A percentile compares a stretch with the other conserved stretches of the same genome.
phyloP scores from a whole-genome alignment of 192 early-diverging fungal genomes.

The Pilaira anomala region DNA sequence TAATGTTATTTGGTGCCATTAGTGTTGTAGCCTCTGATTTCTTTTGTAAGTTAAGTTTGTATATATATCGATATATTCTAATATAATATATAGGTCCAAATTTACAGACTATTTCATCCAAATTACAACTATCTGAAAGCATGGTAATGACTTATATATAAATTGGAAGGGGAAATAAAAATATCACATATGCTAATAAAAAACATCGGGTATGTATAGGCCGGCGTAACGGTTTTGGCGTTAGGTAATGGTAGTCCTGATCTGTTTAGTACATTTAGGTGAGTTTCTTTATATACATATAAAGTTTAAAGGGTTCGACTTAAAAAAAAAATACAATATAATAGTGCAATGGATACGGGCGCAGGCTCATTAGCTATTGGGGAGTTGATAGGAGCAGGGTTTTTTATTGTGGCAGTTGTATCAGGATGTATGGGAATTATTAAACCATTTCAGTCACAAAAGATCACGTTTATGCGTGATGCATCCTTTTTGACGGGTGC shows the following conservation, averaged over 20 bases:
- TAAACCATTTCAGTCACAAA: conserved; percentile 66
- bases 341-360: conserved; percentile 64
- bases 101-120: conserved; percentile 68
- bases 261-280: conserved; percentile 74
- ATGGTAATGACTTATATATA: conserved; percentile 42
- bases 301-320: too few species aligned
- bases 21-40: conserved; percentile 78
- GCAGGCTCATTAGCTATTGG: conserved; percentile 84
- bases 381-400: conserved; percentile 80
- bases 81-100: conserved; percentile 60
- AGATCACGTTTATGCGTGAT: conserved; percentile 72
- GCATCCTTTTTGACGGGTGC: conserved; percentile 68
- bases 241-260: conserved; percentile 92
- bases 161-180: too few species aligned
- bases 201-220: conserved; percentile 31
- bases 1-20: conserved; percentile 60
- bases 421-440: conserved; percentile 80
- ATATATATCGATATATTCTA: too few species aligned
- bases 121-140: conserved; percentile 77
- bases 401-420: conserved; percentile 86
- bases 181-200: not conserved
- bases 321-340: conserved; percentile 8
- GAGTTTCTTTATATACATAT: not conserved
- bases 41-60: conserved; percentile 51
- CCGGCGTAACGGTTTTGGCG: conserved; percentile 71